These are phyloP conservation scores for Penicillium sp. DNA, from an alignment of 2,329 filamentous ascomycete species.

Conservation along the genomic window DNA sequence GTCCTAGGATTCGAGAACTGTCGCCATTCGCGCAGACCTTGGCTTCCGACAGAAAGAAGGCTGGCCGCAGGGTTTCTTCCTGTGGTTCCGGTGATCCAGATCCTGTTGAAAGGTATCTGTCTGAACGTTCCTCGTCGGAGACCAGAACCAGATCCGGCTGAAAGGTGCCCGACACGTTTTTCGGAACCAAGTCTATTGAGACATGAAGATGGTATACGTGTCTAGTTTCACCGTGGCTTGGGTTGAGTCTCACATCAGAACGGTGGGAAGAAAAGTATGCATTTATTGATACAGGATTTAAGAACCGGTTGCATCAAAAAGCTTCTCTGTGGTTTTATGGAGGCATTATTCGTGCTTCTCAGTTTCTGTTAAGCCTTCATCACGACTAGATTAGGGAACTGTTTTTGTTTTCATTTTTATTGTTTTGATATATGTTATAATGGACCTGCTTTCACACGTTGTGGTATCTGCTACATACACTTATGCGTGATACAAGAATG, in stretches of 20 bases:
- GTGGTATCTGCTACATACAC: background rate
- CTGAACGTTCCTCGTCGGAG: constrained; percentile 3
- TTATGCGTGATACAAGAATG: background rate
- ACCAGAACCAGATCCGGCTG: background rate
- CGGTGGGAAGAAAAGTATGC: background rate
- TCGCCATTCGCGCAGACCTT: constrained; percentile 58
- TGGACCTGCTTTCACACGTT: background rate
- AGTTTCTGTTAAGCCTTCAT: background rate
- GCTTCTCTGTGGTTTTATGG: background rate
- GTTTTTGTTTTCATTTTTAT: background rate
- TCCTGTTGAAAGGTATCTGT: constrained; percentile 20
- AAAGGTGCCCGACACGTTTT: constrained; percentile 3
- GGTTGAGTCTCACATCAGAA: background rate
- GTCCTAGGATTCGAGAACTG: constrained; percentile 48
- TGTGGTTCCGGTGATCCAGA: constrained; percentile 22
- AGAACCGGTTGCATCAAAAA: background rate
- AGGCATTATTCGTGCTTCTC: background rate
- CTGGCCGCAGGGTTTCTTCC: constrained; percentile 19
- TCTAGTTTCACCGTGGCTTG: background rate
- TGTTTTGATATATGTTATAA: too few species aligned
- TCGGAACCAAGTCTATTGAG: background rate
- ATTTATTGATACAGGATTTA: background rate
- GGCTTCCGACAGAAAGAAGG: constrained; percentile 37
- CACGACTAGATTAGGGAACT: background rate
- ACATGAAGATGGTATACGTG: background rate